Conservation (phyloP, 2,329 filamentous ascomycete genomes). For the Penicillium occitanis region DNA sequence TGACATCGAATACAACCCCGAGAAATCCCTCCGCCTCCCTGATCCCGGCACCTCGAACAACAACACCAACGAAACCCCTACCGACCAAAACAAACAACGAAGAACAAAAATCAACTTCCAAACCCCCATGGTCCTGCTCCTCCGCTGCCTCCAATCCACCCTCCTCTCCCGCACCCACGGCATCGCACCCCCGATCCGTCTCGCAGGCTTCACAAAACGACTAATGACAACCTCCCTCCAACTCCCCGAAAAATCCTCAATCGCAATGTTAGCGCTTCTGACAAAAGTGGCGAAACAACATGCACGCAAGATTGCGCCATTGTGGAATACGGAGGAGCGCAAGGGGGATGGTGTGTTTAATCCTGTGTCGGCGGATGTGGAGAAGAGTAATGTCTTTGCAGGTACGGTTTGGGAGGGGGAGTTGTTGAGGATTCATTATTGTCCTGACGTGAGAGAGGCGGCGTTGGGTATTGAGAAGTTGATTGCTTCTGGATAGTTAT, state of each 20-base stretch:
- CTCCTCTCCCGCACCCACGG: slow-evolving; percentile 74
- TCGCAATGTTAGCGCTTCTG: slow-evolving; percentile 76
- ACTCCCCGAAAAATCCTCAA: slow-evolving; percentile 82
- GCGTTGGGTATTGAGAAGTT: slow-evolving; percentile 66
- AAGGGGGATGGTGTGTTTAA: slow-evolving; percentile 87
- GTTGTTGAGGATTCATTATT: slow-evolving; percentile 79
- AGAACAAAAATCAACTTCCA: slow-evolving; percentile 85
- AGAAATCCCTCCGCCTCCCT: slow-evolving; percentile 68
- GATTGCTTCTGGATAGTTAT: slow-evolving; percentile 10
- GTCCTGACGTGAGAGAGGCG: slow-evolving; percentile 78
- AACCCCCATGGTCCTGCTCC: slow-evolving; percentile 87
- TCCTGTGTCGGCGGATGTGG: slow-evolving; percentile 68
- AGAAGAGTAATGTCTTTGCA: slow-evolving; percentile 87
- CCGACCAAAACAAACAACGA: slow-evolving; percentile 33
- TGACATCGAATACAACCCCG: slow-evolving; percentile 77
- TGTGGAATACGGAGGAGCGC: slow-evolving; percentile 94
- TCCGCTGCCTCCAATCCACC: slow-evolving; percentile 79
- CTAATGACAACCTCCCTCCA: slow-evolving; percentile 80
- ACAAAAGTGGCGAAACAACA: slow-evolving; percentile 78
- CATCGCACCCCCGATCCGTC: slow-evolving; percentile 73
- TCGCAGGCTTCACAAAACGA: slow-evolving; percentile 93
- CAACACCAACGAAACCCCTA: slow-evolving; percentile 29
- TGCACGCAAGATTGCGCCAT: slow-evolving; percentile 73
- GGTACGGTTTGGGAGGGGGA: slow-evolving; percentile 93
- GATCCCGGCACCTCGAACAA: slow-evolving; percentile 58